Evolutionary conservation across 2,329 filamentous ascomycete genomes (phyloP).

Genomic region (Monosporascus sp.): DNA sequence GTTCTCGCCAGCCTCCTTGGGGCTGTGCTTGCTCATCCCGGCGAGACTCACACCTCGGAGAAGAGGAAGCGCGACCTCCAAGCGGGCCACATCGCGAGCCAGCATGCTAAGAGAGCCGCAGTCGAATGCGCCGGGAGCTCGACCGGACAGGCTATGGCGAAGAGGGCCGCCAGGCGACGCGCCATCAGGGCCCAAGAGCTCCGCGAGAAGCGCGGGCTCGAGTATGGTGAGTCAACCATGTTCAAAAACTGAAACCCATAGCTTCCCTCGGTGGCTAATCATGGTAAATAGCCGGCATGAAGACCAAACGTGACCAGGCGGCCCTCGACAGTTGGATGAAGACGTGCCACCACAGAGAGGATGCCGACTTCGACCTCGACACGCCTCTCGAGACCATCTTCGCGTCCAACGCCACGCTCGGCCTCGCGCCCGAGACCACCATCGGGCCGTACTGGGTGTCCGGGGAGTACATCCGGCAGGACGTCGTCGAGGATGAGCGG

Average conservation of each 20-base stretch:
- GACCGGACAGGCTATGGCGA: slow-evolving; percentile 29
- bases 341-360: slow-evolving; percentile 15
- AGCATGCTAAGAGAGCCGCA: slow-evolving; percentile 28
- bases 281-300: slow-evolving; percentile 11
- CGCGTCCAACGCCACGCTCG: slow-evolving; percentile 14
- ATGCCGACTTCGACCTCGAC: slow-evolving; percentile 11
- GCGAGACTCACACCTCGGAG: slow-evolving; percentile 25
- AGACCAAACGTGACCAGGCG: slow-evolving; percentile 14
- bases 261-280: neutral
- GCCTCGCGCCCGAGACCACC: slow-evolving; percentile 16
- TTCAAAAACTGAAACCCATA: neutral
- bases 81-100: slow-evolving; percentile 26
- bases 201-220: slow-evolving; percentile 26
- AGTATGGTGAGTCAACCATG: slow-evolving; percentile 9
- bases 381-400: slow-evolving; percentile 16
- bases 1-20: slow-evolving; percentile 6
- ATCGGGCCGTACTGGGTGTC: slow-evolving; percentile 23
- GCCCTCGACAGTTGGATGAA: slow-evolving; percentile 12
- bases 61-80: slow-evolving; percentile 22
- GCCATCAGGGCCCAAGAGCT: slow-evolving; percentile 27
- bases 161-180: slow-evolving; percentile 29
- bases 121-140: slow-evolving; percentile 26
- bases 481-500: slow-evolving; percentile 27
- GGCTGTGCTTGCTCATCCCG: slow-evolving; percentile 29
- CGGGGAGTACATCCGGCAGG: slow-evolving; percentile 28